Percentiles rank a stretch among this genome's conserved stretches.
Evolutionary conservation across 176 grass and related monocot species (phyloP).

Genomic region (Tuctoria greenei): DNA sequence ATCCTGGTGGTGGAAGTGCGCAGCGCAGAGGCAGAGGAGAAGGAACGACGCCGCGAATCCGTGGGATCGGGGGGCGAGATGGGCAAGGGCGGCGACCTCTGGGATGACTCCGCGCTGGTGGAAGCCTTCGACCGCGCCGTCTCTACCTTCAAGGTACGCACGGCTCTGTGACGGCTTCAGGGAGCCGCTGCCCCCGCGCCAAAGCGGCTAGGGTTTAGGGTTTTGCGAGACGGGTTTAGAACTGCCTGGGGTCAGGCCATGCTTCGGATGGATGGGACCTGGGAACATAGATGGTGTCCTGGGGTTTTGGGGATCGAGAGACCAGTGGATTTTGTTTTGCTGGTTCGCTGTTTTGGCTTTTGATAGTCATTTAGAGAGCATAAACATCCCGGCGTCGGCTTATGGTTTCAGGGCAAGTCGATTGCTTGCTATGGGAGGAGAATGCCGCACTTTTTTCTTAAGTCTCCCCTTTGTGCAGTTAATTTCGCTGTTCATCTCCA

Average conservation of each 20-base stretch:
- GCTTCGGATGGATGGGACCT: background rate
- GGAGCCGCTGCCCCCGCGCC: background rate
- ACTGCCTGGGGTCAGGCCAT: background rate
- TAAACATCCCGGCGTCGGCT: background rate
- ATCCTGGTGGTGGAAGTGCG: background rate
- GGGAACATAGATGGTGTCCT: background rate
- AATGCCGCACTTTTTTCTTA: background rate
- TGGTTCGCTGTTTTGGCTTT: background rate
- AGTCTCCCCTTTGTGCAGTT: background rate
- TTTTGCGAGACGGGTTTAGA: background rate
- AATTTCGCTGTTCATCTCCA: background rate
- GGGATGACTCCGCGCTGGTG: constrained; percentile 80
- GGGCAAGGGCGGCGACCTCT: constrained; percentile 71
- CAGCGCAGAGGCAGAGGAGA: background rate
- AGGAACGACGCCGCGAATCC: background rate
- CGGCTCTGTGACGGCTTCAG: background rate
- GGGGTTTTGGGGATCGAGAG: background rate
- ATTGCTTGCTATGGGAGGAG: background rate
- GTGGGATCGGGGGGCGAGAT: constrained; percentile 31
- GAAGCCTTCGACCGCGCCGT: constrained; percentile 75
- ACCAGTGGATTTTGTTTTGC: background rate
- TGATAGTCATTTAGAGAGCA: background rate
- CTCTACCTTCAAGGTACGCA: constrained; percentile 58
- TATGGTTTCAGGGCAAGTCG: background rate
- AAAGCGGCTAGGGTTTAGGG: constrained; percentile 34